Evolutionary conservation across 2,329 filamentous ascomycete genomes (phyloP), one percentile per base, ranked within the genome.

Genomic region (Sporothrix pallida): DNA sequence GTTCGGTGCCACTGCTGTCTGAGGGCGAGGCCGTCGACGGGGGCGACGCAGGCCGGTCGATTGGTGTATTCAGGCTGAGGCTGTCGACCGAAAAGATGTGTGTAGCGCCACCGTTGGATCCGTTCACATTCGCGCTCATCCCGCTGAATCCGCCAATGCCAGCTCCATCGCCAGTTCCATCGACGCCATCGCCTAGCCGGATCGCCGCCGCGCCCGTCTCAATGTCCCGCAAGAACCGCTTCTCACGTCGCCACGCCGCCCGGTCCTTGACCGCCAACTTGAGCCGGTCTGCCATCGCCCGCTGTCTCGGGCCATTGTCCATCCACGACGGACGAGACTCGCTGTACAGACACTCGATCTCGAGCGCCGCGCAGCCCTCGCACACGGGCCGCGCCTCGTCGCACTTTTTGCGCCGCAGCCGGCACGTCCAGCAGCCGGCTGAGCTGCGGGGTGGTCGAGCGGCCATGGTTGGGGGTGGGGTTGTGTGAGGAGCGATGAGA

Each of bases 321-420:
- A 89, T 88, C 87, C 87, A 89, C 4, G 85, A 85, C 15, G 87
- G 87, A 78, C 87, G 89, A 31, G 81, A 80, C 1, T 86, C 82
- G 74, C 81, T 80, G 76, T 85, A 89, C 74, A 87, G 79, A 78
- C 89, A 91, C 20, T 83, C 84, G 73, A 90, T 90, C 68, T 86
- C 83, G n/a, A 91, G 84, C 1, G 81, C 78, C 15, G 80, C 78
- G 80, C 88, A 91, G 50, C 79, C 81, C 6, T 83, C 81, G 79
- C 89, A 91, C 10, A 84, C 78, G 12, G 88, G 87, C 1, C 82
- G 83, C 31, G 77, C 81, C 78, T 89, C 86, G 75, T 89, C 87
- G 78, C 89, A 91, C 77, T 89, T 90, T 78, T 90, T 91, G 76
- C 87, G 87, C 23, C 89, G 85, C 12, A 90, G 82, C 26, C 88